Conservation (phyloP, 1,139 yeast genomes). For the Saccharomycopsis hybrid region DNA sequence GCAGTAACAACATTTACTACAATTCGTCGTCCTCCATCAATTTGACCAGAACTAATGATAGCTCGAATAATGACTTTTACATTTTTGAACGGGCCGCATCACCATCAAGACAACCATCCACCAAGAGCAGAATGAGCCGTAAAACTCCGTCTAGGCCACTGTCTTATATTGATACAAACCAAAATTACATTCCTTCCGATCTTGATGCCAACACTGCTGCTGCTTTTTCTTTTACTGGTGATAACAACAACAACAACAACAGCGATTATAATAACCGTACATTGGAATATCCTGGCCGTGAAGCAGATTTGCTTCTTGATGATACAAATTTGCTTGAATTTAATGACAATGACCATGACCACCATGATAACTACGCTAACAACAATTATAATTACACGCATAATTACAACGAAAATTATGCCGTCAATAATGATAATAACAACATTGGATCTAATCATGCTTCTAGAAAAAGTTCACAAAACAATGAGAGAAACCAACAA, state of each 20-base stretch:
- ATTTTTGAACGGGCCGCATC: conserved; percentile 3
- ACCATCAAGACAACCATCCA: conserved; percentile 11
- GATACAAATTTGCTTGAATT: background rate
- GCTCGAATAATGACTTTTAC: background rate
- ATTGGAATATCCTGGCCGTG: background rate
- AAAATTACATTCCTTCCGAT: background rate
- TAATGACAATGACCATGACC: background rate
- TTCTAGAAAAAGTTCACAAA: too few relatives aligned
- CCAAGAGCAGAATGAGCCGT: conserved; percentile 8
- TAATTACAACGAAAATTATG: background rate
- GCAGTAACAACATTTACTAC: background rate
- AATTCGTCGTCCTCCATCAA: conserved; percentile 12
- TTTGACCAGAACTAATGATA: background rate
- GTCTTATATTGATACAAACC: conserved; percentile 4
- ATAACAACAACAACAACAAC: background rate
- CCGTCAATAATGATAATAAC: background rate
- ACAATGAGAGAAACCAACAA: too few relatives aligned
- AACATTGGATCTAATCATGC: background rate
- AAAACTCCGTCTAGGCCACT: conserved; percentile 5
- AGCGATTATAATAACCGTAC: background rate
- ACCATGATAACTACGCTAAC: background rate
- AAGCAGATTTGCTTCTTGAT: background rate
- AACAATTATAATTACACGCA: background rate
- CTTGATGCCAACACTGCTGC: too few relatives aligned
- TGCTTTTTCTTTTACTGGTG: too few relatives aligned